Evolutionary conservation across 2,329 filamentous ascomycete species (phyloP).

Genomic region (Ophiocordyceps robertsii): DNA sequence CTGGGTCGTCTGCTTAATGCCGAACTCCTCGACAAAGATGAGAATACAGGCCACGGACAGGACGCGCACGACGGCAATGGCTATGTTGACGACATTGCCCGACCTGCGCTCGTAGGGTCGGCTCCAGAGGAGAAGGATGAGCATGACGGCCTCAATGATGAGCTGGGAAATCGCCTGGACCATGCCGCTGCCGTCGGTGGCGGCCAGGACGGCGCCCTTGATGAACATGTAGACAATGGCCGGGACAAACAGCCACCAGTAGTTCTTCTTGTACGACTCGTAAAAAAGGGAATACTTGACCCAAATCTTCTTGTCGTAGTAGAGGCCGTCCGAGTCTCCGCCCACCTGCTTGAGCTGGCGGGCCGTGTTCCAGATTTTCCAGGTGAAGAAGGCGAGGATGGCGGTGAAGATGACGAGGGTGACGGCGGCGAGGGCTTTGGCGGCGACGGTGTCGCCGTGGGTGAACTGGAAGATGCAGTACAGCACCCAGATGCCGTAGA

Average conservation of each 20-base stretch:
- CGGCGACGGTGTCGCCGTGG: constrained; percentile 85
- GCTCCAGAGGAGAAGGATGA: constrained; percentile 68
- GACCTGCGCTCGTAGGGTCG: constrained; percentile 79
- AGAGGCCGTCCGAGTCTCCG: constrained; percentile 61
- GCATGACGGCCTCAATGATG: constrained; percentile 66
- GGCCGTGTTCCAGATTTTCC: constrained; percentile 69
- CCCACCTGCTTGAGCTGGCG: constrained; percentile 59
- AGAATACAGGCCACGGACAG: constrained; percentile 81
- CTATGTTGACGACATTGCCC: constrained; percentile 84
- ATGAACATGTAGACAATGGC: constrained; percentile 80
- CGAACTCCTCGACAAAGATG: constrained; percentile 87
- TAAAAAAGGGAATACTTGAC: constrained; percentile 96
- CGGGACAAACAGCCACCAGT: constrained; percentile 96
- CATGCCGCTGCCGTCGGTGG: constrained; percentile 73
- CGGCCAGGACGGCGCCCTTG: constrained; percentile 77
- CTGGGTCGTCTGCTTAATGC: constrained; percentile 80
- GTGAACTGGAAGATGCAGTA: constrained; percentile 97
- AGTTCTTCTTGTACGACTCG: constrained; percentile 83
- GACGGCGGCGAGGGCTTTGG: constrained; percentile 68
- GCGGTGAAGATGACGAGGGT: constrained; percentile 72
- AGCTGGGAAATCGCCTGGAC: constrained; percentile 69
- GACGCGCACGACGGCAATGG: constrained; percentile 79
- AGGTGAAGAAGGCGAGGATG: constrained; percentile 70
- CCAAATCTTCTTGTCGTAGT: constrained; percentile 83
- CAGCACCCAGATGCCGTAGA: constrained; percentile 90